A percentile compares a stretch with the other conserved stretches of the same genome.
phyloP scores from a whole-genome alignment of 2,329 filamentous ascomycete genomes.

The Talaromyces islandicus region DNA sequence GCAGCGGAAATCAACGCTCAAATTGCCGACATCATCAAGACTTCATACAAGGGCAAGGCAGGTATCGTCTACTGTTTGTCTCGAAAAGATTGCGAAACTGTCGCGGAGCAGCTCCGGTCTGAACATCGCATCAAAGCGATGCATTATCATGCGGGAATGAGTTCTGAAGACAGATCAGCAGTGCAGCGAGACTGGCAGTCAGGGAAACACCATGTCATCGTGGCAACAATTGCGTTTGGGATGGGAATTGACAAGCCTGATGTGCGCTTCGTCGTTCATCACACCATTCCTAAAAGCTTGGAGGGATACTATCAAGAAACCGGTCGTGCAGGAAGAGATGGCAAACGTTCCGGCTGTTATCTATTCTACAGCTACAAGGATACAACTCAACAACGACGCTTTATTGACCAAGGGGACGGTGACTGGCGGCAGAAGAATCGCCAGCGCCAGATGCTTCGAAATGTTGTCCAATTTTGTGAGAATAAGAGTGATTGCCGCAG shows the following conservation, averaged over 20 bases:
- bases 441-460: conserved; percentile 77
- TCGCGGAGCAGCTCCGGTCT: conserved; percentile 62
- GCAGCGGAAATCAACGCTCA: conserved; percentile 43
- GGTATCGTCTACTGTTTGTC: conserved; percentile 95
- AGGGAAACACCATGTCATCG: conserved; percentile 77
- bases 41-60: conserved; percentile 63
- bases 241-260: conserved; percentile 99
- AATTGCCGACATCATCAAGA: conserved; percentile 58
- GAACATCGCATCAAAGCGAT: conserved; percentile 63
- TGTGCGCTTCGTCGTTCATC: conserved; percentile 93
- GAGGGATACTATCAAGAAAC: conserved; percentile 99
- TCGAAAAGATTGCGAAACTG: conserved; percentile 71
- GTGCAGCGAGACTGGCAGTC: conserved; percentile 80
- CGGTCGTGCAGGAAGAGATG: conserved; percentile 87
- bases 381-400: conserved; percentile 63
- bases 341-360: conserved; percentile 79
- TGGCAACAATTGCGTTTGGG: conserved; percentile 96
- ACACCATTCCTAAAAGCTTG: conserved; percentile 85
- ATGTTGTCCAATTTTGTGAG: conserved; percentile 82
- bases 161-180: conserved; percentile 58
- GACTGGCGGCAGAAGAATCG: conserved; percentile 73
- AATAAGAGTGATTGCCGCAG: conserved; percentile 83
- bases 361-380: conserved; percentile 83
- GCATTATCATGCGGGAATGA: conserved; percentile 81
- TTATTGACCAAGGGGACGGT: conserved; percentile 79